Percentiles rank a stretch among this genome's conserved stretches.
Conservation (phyloP, 1,284 basidiomycete species). For the Pseudozyma thailandica region DNA sequence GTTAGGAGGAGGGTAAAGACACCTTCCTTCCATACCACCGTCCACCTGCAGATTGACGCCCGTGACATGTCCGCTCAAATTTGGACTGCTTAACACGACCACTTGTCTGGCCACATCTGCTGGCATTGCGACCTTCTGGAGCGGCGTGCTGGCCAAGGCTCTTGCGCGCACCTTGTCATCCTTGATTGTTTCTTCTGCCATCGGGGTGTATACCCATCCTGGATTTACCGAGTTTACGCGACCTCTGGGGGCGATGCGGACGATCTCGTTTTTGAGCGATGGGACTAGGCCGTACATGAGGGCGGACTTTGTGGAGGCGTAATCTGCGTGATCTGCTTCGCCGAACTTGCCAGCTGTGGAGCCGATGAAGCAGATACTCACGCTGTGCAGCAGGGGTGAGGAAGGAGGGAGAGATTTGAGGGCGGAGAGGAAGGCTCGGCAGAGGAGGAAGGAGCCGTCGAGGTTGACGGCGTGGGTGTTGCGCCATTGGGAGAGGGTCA, state of each 20-base stretch:
- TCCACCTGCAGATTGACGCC: slow-evolving; percentile 79
- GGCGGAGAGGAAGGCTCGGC: slow-evolving; percentile 74
- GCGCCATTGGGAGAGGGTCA: slow-evolving; percentile 77
- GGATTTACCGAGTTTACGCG: slow-evolving; percentile 80
- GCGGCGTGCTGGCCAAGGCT: slow-evolving; percentile 74
- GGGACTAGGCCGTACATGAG: slow-evolving; percentile 80
- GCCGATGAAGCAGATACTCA: slow-evolving; percentile 76
- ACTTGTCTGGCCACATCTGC: slow-evolving; percentile 77
- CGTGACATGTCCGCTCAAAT: slow-evolving; percentile 77
- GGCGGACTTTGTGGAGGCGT: slow-evolving; percentile 69
- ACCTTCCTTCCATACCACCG: slow-evolving; percentile 80
- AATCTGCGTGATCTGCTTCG: slow-evolving; percentile 71
- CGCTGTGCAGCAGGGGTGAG: slow-evolving; percentile 70
- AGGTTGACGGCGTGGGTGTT: slow-evolving; percentile 75
- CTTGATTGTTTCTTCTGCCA: slow-evolving; percentile 73
- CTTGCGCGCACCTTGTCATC: slow-evolving; percentile 67
- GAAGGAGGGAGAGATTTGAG: slow-evolving; percentile 70
- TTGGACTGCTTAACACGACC: slow-evolving; percentile 74
- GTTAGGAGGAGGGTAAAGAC: slow-evolving; percentile 39
- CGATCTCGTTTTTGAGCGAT: slow-evolving; percentile 81
- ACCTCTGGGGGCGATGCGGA: slow-evolving; percentile 77
- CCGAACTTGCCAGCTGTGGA: slow-evolving; percentile 80
- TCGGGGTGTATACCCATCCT: slow-evolving; percentile 77
- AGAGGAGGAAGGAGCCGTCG: slow-evolving; percentile 76
- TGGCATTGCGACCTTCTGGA: slow-evolving; percentile 77